These are phyloP conservation scores for Neoboletus subvelutipes DNA, from an alignment of 768 basidiomycete species.

Conservation along the genomic window DNA sequence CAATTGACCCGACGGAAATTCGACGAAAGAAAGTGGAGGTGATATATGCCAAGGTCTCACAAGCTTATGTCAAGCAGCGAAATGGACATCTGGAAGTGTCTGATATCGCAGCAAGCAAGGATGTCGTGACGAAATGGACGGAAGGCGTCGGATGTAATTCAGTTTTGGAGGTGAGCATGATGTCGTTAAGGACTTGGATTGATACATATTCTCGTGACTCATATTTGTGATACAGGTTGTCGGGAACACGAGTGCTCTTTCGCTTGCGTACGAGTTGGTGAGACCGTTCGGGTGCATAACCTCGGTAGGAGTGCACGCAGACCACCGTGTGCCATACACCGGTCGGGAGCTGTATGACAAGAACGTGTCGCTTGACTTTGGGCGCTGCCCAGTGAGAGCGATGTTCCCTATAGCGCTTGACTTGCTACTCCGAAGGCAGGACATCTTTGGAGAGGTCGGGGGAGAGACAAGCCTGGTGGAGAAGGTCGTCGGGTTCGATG, in stretches of 20 bases:
- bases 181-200: not conserved
- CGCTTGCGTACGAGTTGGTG: slow-evolving; percentile 67
- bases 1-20: slow-evolving; percentile 58
- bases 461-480: slow-evolving; percentile 63
- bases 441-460: slow-evolving; percentile 74
- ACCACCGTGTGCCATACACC: slow-evolving; percentile 52
- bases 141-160: slow-evolving; percentile 57
- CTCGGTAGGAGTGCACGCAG: slow-evolving; percentile 73
- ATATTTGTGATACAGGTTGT: slow-evolving; percentile 50
- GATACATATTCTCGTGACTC: not conserved
- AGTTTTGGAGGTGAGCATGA: slow-evolving; percentile 58
- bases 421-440: slow-evolving; percentile 65
- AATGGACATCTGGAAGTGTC: slow-evolving; percentile 50
- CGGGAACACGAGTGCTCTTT: slow-evolving; percentile 62
- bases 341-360: slow-evolving; percentile 64
- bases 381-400: slow-evolving; percentile 76
- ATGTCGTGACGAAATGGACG: slow-evolving; percentile 51
- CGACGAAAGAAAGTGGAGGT: slow-evolving; percentile 60
- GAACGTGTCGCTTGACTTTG: slow-evolving; percentile 79
- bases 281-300: slow-evolving; percentile 73
- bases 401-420: slow-evolving; percentile 74
- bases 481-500: slow-evolving; percentile 56
- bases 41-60: slow-evolving; percentile 53
- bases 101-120: slow-evolving; percentile 51
- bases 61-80: slow-evolving; percentile 30